These are phyloP conservation scores for Cladophialophora yegresii DNA, from an alignment of 2,329 filamentous ascomycete species.

Conservation along the genomic window DNA sequence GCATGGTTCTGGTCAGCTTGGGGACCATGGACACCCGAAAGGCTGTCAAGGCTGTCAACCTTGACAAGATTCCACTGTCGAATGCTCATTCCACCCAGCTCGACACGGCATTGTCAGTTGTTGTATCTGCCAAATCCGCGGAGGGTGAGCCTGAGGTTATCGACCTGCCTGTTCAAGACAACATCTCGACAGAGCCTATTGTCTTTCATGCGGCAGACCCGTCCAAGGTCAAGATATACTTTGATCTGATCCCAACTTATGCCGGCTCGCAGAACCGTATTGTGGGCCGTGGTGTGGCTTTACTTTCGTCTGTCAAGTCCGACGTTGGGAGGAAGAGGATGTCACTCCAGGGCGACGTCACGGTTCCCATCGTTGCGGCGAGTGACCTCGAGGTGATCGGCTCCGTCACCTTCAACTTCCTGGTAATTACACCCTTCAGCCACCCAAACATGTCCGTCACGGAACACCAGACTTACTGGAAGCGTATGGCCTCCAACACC, in stretches of 20 bases:
- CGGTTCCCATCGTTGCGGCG: conserved; percentile 83
- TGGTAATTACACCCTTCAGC: conserved; percentile 89
- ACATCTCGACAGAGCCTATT: conserved; percentile 89
- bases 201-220: conserved; percentile 80
- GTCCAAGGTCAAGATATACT: conserved; percentile 81
- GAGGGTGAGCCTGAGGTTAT: conserved; percentile 84
- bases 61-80: conserved; percentile 83
- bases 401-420: conserved; percentile 93
- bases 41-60: conserved; percentile 72
- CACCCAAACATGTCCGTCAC: conserved; percentile 93
- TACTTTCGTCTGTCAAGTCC: conserved; percentile 83
- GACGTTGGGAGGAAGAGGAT: conserved; percentile 82
- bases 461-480: conserved; percentile 93
- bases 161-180: conserved; percentile 90
- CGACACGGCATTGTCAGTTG: conserved; percentile 88
- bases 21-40: conserved; percentile 95
- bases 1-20: conserved; percentile 86
- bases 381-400: conserved; percentile 87
- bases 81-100: conserved; percentile 91
- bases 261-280: conserved; percentile 77
- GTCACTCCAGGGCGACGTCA: conserved; percentile 87
- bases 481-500: conserved; percentile 81
- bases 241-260: conserved; percentile 95
- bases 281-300: conserved; percentile 82
- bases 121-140: conserved; percentile 83